phyloP scores from a whole-genome alignment of 805 yeast genomes.

The Zygosaccharomyces gambellarensis region DNA sequence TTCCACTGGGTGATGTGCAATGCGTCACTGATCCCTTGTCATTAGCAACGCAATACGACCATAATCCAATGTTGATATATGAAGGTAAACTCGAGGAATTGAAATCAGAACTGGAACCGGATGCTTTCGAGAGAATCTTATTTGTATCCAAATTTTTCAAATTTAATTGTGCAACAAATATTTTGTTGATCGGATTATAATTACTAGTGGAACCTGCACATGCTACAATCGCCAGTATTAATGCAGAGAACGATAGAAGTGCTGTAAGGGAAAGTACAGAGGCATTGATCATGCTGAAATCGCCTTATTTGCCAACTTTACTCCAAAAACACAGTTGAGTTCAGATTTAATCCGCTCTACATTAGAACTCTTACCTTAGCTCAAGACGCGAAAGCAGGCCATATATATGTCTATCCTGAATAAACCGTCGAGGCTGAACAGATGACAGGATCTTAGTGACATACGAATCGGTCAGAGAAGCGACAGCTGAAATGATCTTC shows the following conservation, averaged over 20 bases:
- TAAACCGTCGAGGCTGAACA: not conserved
- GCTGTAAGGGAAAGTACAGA: conserved; percentile 21
- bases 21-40: conserved; percentile 15
- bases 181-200: conserved; percentile 39
- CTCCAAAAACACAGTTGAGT: not conserved
- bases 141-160: conserved; percentile 33
- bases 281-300: conserved; percentile 17
- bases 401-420: not conserved
- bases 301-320: not conserved
- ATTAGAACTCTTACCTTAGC: not conserved
- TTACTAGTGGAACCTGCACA: conserved; percentile 48
- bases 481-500: not conserved
- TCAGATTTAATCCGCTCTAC: not conserved
- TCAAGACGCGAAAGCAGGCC: not conserved
- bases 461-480: not conserved
- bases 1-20: conserved; percentile 32
- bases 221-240: conserved; percentile 46
- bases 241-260: conserved; percentile 39
- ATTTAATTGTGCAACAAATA: conserved; percentile 47
- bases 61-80: conserved; percentile 51
- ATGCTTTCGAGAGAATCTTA: conserved; percentile 7
- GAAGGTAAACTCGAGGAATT: conserved; percentile 36
- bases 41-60: conserved; percentile 58
- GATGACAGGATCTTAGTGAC: not conserved
- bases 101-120: not conserved